Evolutionary conservation across 139 green algal genomes (phyloP).

Genomic region (Ettlia oleoabundans): DNA sequence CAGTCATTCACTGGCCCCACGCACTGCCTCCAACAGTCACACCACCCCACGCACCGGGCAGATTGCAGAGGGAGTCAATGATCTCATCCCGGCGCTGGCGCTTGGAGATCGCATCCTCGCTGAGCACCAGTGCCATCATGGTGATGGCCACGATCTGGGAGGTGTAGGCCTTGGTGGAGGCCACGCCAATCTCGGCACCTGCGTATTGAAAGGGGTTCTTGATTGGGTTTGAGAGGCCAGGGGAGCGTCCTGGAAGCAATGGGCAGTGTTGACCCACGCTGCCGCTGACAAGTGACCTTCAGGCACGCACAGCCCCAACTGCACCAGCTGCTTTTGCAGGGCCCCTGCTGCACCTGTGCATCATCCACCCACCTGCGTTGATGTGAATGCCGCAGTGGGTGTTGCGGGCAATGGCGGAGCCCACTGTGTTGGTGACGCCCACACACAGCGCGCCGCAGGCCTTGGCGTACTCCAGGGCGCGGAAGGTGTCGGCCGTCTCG

Average conservation of each 20-base stretch:
- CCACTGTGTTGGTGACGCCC: constrained; percentile 87
- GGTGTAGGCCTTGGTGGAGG: constrained; percentile 75
- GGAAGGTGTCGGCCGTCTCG: constrained; percentile 82
- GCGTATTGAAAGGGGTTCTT: not conserved
- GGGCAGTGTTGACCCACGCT: no score
- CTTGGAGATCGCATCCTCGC: constrained; percentile 67
- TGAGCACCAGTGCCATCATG: constrained; percentile 75
- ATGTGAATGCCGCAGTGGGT: constrained; percentile 83
- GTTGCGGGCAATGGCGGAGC: constrained; percentile 71
- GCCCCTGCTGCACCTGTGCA: not conserved
- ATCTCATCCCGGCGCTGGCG: constrained; percentile 60
- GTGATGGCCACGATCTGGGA: constrained; percentile 74
- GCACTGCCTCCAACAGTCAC: not conserved
- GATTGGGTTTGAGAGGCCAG: not conserved
- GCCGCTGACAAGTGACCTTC: not conserved
- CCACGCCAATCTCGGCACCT: constrained; percentile 82
- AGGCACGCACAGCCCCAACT: not conserved
- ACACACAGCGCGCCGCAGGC: constrained; percentile 73
- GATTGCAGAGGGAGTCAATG: constrained; percentile 59
- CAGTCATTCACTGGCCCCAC: no score
- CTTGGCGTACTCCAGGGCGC: constrained; percentile 69
- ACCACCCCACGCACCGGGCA: constrained; percentile 54
- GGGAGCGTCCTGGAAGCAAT: no score
- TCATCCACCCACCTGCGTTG: constrained; percentile 59
- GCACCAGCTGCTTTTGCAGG: not conserved